Evolutionary conservation across 2,329 filamentous ascomycete species (phyloP).

Genomic region (Neoscytalidium dimidiatum): DNA sequence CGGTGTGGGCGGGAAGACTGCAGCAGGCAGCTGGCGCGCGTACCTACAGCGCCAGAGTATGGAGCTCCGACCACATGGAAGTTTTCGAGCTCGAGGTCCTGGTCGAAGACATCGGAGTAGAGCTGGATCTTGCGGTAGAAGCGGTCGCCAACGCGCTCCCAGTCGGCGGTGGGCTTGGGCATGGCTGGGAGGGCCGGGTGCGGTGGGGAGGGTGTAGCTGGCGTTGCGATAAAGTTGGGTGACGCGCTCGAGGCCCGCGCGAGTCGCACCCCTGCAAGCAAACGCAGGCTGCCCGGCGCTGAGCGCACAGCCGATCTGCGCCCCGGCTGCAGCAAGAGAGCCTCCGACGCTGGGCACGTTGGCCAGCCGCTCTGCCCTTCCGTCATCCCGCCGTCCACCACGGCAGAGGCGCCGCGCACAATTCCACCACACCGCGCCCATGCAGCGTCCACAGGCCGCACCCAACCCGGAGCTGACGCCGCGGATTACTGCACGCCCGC

Average conservation of each 20-base stretch:
- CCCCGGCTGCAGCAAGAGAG: neutral
- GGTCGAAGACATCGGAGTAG: constrained; percentile 90
- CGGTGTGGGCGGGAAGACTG: constrained; percentile 22
- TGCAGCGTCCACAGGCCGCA: neutral
- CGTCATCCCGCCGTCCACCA: neutral
- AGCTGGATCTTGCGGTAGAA: constrained; percentile 96
- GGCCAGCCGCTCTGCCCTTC: neutral
- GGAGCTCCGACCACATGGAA: constrained; percentile 89
- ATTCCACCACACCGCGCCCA: neutral
- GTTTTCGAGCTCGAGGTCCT: constrained; percentile 91
- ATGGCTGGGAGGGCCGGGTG: constrained; percentile 3
- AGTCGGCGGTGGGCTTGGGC: constrained; percentile 75
- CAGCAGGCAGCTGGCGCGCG: constrained; percentile 23
- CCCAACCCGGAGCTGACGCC: constrained; percentile 1
- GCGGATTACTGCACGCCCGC: neutral
- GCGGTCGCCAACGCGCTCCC: constrained; percentile 89
- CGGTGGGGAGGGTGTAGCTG: neutral
- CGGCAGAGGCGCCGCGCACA: neutral
- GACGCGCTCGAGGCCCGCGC: neutral
- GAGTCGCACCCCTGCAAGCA: neutral
- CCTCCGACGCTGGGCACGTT: neutral
- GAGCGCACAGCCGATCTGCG: neutral
- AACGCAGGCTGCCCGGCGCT: too few relatives aligned
- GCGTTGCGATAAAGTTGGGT: constrained; percentile 13
- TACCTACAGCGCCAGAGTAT: constrained; percentile 92